A percentile compares a stretch with the other conserved stretches of the same genome.
Conservation (phyloP, 495 filamentous ascomycete genomes). For the Daldinia bambusicola region DNA sequence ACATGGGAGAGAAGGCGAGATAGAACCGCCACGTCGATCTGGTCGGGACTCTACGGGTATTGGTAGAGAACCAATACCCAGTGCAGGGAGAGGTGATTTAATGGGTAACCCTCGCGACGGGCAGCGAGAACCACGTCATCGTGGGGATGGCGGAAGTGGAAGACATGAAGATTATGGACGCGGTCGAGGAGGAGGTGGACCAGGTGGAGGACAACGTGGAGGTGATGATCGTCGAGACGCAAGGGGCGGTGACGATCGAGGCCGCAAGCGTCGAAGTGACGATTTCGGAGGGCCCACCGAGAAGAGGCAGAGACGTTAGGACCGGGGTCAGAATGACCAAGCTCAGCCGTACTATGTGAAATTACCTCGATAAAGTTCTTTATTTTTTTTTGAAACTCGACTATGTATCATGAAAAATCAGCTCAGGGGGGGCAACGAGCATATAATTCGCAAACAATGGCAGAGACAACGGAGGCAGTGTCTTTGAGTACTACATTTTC, state of each 20-base stretch:
- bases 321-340: slow-evolving; percentile 15
- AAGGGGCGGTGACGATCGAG: slow-evolving; percentile 47
- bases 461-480: slow-evolving; percentile 21
- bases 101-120: slow-evolving; percentile 50
- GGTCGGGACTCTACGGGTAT: slow-evolving; percentile 45
- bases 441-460: slow-evolving; percentile 22
- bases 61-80: slow-evolving; percentile 42
- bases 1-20: slow-evolving; percentile 48
- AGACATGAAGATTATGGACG: slow-evolving; percentile 50
- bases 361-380: slow-evolving; percentile 23
- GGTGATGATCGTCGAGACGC: slow-evolving; percentile 48
- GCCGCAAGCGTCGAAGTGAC: slow-evolving; percentile 53
- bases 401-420: slow-evolving; percentile 45
- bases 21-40: slow-evolving; percentile 47
- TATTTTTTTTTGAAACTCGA: slow-evolving; percentile 31
- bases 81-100: slow-evolving; percentile 45
- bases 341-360: slow-evolving; percentile 28
- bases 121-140: slow-evolving; percentile 49
- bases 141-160: slow-evolving; percentile 42
- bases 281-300: slow-evolving; percentile 50
- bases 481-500: slow-evolving; percentile 35
- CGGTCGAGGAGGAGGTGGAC: slow-evolving; percentile 43
- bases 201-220: slow-evolving; percentile 35
- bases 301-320: slow-evolving; percentile 50
- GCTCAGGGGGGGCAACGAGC: slow-evolving; percentile 21